Evolutionary conservation across 768 basidiomycete species (phyloP), one percentile per base, ranked within the genome.

Genomic region (Tubosaeta brunneosetosa): DNA sequence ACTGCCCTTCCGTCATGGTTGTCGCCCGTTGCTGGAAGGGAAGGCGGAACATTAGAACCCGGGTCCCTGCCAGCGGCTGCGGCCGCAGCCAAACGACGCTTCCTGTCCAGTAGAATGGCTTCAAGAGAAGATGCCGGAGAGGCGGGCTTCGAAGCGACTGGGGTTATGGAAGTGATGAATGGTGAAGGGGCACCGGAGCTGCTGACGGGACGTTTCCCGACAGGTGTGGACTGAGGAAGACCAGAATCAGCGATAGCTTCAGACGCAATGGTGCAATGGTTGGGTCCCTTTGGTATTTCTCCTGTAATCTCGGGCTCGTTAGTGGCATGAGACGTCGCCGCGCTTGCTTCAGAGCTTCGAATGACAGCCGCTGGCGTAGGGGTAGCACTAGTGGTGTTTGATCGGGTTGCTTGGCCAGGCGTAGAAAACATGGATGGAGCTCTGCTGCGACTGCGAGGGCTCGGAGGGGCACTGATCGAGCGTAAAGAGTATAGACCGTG

Each of bases 101-200:
- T 86, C 60, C 86, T 79, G 49, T 86, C 84, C 49, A 85, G 63
- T 40, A 87, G 61, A 41, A 88, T 75, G 1, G 85, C 85, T 62
- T 88, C 87, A 14, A 88, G 73, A 32, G 84, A 77, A 10, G 80
- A 76, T 4, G 75, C 73, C n/a, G 82, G 80, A 6, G 80, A 77
- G 7, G 68, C 58, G 54, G 72, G 71, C 11, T 74, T 71, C 9
- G 75, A 66, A 2, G 48, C 25, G 14, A 56, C 42, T 16, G 59
- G 45, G 14, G 36, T 57, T 32, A 46, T 37, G 19, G 66, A 47
- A 52, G 37, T 42, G 33, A 62, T 51, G 14, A 58, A 44, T 37
- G 63, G 34, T 3, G 54, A 51, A 19, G 40, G 50, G 7, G 50
- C 38, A 10, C 56, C 54, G 2, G 63, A 51, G 40, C 41, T 51